Evolutionary conservation across 1,284 basidiomycete genomes (phyloP).

Genomic region (Uromyces viciae-fabae): DNA sequence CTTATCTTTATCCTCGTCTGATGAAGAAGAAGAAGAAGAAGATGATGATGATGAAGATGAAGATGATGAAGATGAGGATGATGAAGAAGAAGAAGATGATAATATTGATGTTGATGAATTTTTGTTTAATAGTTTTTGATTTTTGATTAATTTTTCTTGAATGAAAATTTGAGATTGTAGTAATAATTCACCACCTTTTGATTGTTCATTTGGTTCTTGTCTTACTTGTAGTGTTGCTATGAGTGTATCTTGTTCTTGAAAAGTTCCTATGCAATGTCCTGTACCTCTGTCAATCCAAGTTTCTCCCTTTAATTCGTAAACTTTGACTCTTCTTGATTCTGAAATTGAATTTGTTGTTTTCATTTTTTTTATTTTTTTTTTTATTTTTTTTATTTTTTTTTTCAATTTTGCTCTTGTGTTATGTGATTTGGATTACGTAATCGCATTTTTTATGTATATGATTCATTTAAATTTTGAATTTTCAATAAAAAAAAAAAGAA

Average conservation of each 20-base stretch:
- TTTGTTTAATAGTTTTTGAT: not conserved
- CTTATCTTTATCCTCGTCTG: constrained; percentile 26
- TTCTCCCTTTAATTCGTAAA: constrained; percentile 82
- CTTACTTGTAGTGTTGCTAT: constrained; percentile 33
- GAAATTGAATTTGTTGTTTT: not conserved
- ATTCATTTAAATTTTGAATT: too few species aligned
- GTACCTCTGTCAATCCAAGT: constrained; percentile 91
- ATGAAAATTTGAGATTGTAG: constrained; percentile 38
- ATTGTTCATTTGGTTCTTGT: constrained; percentile 31
- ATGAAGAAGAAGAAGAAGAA: constrained; percentile 14
- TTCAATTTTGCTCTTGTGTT: not conserved
- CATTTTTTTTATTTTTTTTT: not conserved
- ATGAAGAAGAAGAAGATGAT: constrained; percentile 38
- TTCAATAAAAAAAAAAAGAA: too few species aligned
- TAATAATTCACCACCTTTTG: constrained; percentile 19
- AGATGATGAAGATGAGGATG: constrained; percentile 24
- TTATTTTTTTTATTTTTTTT: not conserved
- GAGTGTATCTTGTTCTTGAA: constrained; percentile 22
- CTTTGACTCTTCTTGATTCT: constrained; percentile 59
- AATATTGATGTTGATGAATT: not conserved
- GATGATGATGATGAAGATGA: constrained; percentile 19
- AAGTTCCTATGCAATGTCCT: constrained; percentile 83
- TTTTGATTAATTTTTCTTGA: not conserved
- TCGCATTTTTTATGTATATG: too few species aligned
- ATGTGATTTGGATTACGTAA: too few species aligned